A percentile compares a stretch with the other conserved stretches of the same genome.
Conservation (phyloP, 345 rosid species). For the Eucalyptus camaldulensis region DNA sequence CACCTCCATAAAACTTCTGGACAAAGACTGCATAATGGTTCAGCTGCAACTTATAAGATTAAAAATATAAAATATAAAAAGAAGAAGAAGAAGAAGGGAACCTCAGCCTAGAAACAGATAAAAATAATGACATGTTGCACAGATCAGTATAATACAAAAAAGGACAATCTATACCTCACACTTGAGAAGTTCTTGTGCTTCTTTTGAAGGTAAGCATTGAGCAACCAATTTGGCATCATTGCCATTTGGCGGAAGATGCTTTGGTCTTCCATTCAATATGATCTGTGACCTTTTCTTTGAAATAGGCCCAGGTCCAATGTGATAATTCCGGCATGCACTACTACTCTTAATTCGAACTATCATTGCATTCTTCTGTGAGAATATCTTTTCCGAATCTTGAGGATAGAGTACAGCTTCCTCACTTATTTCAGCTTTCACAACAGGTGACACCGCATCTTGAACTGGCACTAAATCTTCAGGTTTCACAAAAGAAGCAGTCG, state of each 20-base stretch:
- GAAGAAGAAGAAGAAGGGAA: neutral
- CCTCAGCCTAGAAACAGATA: neutral
- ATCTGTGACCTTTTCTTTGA: constrained; percentile 50
- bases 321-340: constrained; percentile 30
- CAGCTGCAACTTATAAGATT: neutral
- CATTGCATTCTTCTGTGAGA: constrained; percentile 43
- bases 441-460: constrained; percentile 17
- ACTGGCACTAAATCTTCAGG: constrained; percentile 12
- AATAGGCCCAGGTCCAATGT: constrained; percentile 21
- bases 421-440: constrained; percentile 28
- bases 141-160: neutral
- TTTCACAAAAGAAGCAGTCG: constrained; percentile 18
- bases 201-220: constrained; percentile 40
- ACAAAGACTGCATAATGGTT: neutral
- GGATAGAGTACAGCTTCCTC: constrained; percentile 26
- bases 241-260: constrained; percentile 29
- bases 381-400: constrained; percentile 27
- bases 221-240: constrained; percentile 48
- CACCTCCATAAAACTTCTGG: neutral
- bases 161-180: constrained; percentile 39
- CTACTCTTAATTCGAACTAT: constrained; percentile 36
- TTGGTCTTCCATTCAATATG: constrained; percentile 33
- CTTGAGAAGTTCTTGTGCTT: constrained; percentile 65
- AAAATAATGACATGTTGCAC: neutral
- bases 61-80: neutral